Conservation (phyloP, 1,284 basidiomycete genomes). For the Malassezia equina region DNA sequence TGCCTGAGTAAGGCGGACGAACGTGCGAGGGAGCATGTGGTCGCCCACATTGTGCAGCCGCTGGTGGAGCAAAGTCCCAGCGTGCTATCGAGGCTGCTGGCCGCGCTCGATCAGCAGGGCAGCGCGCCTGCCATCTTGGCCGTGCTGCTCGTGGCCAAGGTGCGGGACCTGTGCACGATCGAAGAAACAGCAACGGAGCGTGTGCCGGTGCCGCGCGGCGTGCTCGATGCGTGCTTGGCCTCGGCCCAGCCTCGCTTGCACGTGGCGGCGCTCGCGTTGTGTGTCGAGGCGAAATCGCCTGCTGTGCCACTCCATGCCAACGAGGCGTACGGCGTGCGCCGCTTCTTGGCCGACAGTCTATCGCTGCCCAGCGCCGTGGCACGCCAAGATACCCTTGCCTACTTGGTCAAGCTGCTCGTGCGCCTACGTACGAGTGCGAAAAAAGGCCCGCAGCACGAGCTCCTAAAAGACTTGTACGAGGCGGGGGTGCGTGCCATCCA, state of each 20-base stretch:
- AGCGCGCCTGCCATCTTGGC: background rate
- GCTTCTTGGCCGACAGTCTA: slow-evolving; percentile 27
- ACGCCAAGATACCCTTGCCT: slow-evolving; percentile 28
- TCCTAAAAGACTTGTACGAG: slow-evolving; percentile 21
- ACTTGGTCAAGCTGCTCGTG: slow-evolving; percentile 34
- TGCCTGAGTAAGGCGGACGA: slow-evolving; percentile 1
- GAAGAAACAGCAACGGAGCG: background rate
- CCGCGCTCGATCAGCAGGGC: background rate
- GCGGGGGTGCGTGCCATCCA: slow-evolving; percentile 24
- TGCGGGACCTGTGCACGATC: slow-evolving; percentile 1
- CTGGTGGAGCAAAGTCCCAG: slow-evolving; percentile 3
- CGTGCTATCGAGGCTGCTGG: background rate
- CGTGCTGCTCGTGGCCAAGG: slow-evolving; percentile 13
- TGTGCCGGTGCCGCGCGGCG: slow-evolving; percentile 19
- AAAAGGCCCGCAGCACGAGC: slow-evolving; percentile 18
- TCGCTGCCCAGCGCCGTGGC: slow-evolving; percentile 30
- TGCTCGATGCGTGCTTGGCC: slow-evolving; percentile 27
- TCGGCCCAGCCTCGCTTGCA: slow-evolving; percentile 25
- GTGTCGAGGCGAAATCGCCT: slow-evolving; percentile 32
- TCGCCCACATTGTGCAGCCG: slow-evolving; percentile 15
- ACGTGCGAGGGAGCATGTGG: slow-evolving; percentile 10
- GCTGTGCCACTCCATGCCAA: slow-evolving; percentile 19
- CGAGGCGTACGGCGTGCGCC: slow-evolving; percentile 24
- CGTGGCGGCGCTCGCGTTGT: slow-evolving; percentile 27
- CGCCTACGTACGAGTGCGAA: slow-evolving; percentile 32